Evolutionary conservation across 169 alveolate genomes (phyloP), one percentile per base, ranked within the genome.

Genomic region (Cryptosporidium sp.): DNA sequence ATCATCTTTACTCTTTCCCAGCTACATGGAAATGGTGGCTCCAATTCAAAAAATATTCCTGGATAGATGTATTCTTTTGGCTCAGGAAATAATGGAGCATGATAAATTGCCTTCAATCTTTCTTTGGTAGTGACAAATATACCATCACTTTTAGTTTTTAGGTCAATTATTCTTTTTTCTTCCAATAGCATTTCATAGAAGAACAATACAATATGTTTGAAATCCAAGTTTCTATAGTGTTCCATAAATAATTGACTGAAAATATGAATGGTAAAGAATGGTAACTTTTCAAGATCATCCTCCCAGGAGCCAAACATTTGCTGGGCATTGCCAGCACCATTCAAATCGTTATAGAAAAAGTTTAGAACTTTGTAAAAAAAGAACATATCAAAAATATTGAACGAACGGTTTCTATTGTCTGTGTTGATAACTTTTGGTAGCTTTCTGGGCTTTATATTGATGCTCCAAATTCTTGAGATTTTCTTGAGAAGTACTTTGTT

Each of bases 61-160:
- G 89, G 89, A 43, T 80, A 80, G 26, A 65, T 48, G 45, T 26
- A 43, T 41, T 62, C 37, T n/a, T 45, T 45, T 8, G 89, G 89
- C n/a, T 80, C 89, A 12, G 45, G 35, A n/a, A 62, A 58, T 16
- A 80, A 14, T 62, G 89, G 89, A 33, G 89, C 89, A 80, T 80
- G 89, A 48, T 80, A 80, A 23, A 80, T 23, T 65, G 74, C 73
- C 9, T 26, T 62, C 41, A 80, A 65, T 48, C 62, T 62, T 9
- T 80, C 80, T 4, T 41, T 59, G 14, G 18, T 41, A 37, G 73
- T 65, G 2, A 2, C 23, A 29, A 41, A 80, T 61, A 62, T 59
- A 10, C 75, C 74, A 41, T 80, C 35, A 9, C 43, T 21, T 10
- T 39, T 67, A 8, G 65, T 80, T 35, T 80, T 80, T 26, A 80